These are phyloP conservation scores for Casuarina cunninghamiana DNA, from an alignment of 306 rosid genomes.

Conservation along the genomic window DNA sequence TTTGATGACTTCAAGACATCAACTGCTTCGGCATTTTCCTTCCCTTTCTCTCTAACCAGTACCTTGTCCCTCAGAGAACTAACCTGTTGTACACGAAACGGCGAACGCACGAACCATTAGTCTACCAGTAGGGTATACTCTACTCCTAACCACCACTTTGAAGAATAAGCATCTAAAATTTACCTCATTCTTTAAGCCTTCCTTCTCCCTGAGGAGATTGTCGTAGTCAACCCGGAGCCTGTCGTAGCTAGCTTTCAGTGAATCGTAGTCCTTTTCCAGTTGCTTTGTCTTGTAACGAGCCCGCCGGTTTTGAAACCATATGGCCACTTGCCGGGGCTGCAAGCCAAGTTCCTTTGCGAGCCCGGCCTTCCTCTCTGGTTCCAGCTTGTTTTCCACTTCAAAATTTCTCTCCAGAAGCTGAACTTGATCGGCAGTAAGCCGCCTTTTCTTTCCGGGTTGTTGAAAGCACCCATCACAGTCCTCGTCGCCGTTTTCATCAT, in stretches of 20 bases:
- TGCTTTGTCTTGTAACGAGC: conserved; percentile 81
- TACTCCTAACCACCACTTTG: conserved; percentile 22
- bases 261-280: conserved; percentile 68
- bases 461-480: conserved; percentile 56
- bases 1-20: conserved; percentile 42
- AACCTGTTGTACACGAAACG: conserved; percentile 39
- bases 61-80: conserved; percentile 57
- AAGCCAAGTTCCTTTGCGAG: conserved; percentile 84
- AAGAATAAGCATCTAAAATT: conserved; percentile 24
- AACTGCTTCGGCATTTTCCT: conserved; percentile 28
- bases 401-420: conserved; percentile 73
- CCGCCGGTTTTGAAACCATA: conserved; percentile 92
- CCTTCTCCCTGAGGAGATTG: conserved; percentile 55
- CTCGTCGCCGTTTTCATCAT: conserved; percentile 58
- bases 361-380: conserved; percentile 78
- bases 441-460: conserved; percentile 75
- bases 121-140: conserved; percentile 31
- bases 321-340: conserved; percentile 93
- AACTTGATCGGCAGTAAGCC: conserved; percentile 74
- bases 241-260: conserved; percentile 58
- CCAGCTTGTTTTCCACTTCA: conserved; percentile 79
- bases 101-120: conserved; percentile 24
- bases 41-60: conserved; percentile 45
- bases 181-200: conserved; percentile 64
- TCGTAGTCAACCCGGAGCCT: conserved; percentile 63